Evolutionary conservation across 208 protist species (phyloP), one percentile per base, ranked within the genome.

Genomic region (Wallacemonas collosoma): DNA sequence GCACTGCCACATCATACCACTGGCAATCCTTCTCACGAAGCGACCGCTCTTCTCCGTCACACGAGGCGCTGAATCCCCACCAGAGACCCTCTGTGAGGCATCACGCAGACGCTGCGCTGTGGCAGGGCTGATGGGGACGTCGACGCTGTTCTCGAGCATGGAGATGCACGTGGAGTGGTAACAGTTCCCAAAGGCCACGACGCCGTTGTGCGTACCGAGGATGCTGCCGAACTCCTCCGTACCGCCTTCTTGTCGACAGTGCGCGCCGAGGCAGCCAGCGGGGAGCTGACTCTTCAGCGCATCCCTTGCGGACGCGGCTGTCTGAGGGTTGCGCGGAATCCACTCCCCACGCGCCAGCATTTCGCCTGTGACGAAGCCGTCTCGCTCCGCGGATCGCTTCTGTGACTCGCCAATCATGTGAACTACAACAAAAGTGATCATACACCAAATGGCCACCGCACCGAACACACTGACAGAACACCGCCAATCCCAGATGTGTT

Each of bases 1-100:
- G 56, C 91, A 96, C 75, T 96, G 89, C 91, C 91, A 96, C 71
- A 83, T 74, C 80, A 96, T 77, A 4, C 91, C 91, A 12, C 50
- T 88, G 2, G n/a, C 44, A 1, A 79, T 11, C 5, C 2, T 39
- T 12, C 26, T 45, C 6, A 2, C 6, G 3, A 58, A 48, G n/a
- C 35, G 53, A 9, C 51, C 60, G 51, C 36, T 26, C 8, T 17
- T 7, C 41, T 65, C 38, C 2, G 38, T 9, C n/a, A 70, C 64
- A 9, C n/a, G 6, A 36, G 40, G 36, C 26, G 41, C 53, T 8
- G 62, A 2, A 12, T 79, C 38, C 58, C 43, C 17, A 58, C 7
- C 12, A 55, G 48, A 6, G 61, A 50, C 6, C 45, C 8, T 6
- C 45, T 50, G 45, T 44, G 56, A 8, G 36, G 7, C 7, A 8